A percentile compares a stretch with the other conserved stretches of the same genome.
These are phyloP conservation scores for Draba incana DNA, from an alignment of 345 rosid species.

Conservation along the genomic window DNA sequence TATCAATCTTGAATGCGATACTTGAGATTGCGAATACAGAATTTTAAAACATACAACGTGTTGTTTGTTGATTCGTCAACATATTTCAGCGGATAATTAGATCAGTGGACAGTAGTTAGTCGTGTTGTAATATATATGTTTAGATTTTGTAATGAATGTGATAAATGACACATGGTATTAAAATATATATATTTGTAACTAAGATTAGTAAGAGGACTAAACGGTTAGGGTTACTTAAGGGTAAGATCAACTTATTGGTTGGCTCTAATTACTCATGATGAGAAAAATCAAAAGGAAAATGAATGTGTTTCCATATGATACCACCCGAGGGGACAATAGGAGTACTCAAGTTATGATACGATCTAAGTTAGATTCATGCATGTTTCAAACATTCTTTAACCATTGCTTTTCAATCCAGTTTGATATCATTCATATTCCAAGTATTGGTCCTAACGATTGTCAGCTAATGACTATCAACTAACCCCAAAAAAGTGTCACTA, in stretches of 20 bases:
- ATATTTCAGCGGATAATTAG: not conserved
- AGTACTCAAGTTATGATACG: slow-evolving; percentile 31
- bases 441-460: slow-evolving; percentile 10
- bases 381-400: slow-evolving; percentile 34
- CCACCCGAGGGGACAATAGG: slow-evolving; percentile 34
- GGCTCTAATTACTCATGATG: slow-evolving; percentile 32
- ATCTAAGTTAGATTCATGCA: slow-evolving; percentile 43
- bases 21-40: not conserved
- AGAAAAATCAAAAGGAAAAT: slow-evolving; percentile 43
- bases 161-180: not conserved
- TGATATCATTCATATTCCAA: slow-evolving; percentile 17
- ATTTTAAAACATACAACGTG: not conserved
- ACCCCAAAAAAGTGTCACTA: not conserved
- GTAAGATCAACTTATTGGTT: slow-evolving; percentile 23
- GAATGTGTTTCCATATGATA: slow-evolving; percentile 38
- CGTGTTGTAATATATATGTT: not conserved
- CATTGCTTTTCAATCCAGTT: slow-evolving; percentile 31
- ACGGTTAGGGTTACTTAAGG: slow-evolving; percentile 5
- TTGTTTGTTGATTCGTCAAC: slow-evolving; percentile 2
- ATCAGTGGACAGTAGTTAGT: slow-evolving; percentile 2
- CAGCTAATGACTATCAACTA: slow-evolving; percentile 18
- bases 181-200: too few relatives aligned
- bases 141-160: not conserved
- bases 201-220: not conserved
- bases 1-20: not conserved